phyloP scores from a whole-genome alignment of 192 early-diverging fungal genomes.

The Cetraspora pellucida region DNA sequence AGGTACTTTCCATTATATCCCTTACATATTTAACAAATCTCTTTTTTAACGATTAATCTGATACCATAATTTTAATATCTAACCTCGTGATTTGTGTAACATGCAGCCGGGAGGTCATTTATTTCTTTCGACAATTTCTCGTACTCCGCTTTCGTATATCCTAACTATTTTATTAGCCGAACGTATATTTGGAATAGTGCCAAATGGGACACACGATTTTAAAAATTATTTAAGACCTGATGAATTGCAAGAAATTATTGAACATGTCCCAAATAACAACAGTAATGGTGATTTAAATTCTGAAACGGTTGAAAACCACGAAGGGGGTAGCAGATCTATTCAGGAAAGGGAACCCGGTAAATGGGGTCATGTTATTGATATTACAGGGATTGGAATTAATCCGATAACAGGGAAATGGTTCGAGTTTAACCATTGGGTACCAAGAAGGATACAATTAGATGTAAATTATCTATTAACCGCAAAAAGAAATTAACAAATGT shows the following conservation, averaged over 20 bases:
- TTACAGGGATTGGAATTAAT: slow-evolving; percentile 12
- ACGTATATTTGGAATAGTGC: slow-evolving; percentile 75
- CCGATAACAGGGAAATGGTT: slow-evolving; percentile 17
- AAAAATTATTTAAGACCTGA: slow-evolving; percentile 81
- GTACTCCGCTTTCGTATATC: slow-evolving; percentile 72
- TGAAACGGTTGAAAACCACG: too few species aligned
- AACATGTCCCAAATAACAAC: slow-evolving; percentile 50
- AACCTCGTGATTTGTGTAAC: slow-evolving; percentile 45
- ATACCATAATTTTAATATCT: background rate
- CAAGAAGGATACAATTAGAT: background rate
- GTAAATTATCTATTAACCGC: slow-evolving; percentile 24
- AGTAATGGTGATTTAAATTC: background rate
- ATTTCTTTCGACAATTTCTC: slow-evolving; percentile 91
- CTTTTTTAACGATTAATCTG: background rate
- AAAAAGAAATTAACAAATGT: background rate
- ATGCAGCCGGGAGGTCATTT: slow-evolving; percentile 53
- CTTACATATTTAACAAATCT: background rate
- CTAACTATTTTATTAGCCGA: slow-evolving; percentile 85
- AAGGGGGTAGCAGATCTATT: background rate
- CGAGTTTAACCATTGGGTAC: background rate
- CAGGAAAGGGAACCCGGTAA: background rate
- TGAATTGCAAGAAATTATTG: slow-evolving; percentile 64
- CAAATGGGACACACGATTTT: slow-evolving; percentile 84
- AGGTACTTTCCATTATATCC: slow-evolving; percentile 45
- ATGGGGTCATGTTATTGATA: background rate